These are phyloP conservation scores for Stephanodiscus minutulus DNA, from an alignment of 108 stramenopile species.

Conservation along the genomic window DNA sequence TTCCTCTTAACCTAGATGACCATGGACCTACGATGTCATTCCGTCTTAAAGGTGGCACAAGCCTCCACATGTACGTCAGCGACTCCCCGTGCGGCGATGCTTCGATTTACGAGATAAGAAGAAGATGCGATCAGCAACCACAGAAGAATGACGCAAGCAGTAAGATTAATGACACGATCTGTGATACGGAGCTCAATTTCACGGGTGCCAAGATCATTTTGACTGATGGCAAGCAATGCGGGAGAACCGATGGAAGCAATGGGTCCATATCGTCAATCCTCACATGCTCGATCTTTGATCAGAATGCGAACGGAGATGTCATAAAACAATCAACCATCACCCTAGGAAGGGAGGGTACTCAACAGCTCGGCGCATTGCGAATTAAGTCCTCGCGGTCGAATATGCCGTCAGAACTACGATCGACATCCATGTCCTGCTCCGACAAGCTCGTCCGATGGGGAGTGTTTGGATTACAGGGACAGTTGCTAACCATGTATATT, in stretches of 20 bases:
- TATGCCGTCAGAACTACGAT: constrained; percentile 69
- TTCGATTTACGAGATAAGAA: constrained; percentile 74
- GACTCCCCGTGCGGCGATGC: constrained; percentile 96
- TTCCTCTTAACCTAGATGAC: neutral
- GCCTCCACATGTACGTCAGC: constrained; percentile 89
- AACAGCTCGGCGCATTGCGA: constrained; percentile 75
- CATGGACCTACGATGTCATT: constrained; percentile 29
- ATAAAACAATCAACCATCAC: constrained; percentile 9
- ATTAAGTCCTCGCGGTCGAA: constrained; percentile 92
- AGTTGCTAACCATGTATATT: constrained; percentile 49
- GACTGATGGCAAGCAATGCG: constrained; percentile 39
- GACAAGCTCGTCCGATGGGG: constrained; percentile 90
- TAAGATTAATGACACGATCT: neutral
- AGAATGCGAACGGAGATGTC: neutral
- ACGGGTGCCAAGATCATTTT: constrained; percentile 89
- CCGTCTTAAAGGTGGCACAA: constrained; percentile 49
- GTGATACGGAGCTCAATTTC: constrained; percentile 54
- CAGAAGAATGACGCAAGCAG: neutral
- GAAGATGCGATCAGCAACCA: neutral
- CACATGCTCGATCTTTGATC: constrained; percentile 6
- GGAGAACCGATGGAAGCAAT: constrained; percentile 13
- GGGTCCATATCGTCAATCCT: constrained; percentile 21
- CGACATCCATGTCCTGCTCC: constrained; percentile 88
- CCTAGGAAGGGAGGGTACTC: constrained; percentile 66
- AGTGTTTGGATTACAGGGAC: constrained; percentile 82